Evolutionary conservation across 2,329 filamentous ascomycete genomes (phyloP).

Genomic region (Orbilia blumenaviensis): DNA sequence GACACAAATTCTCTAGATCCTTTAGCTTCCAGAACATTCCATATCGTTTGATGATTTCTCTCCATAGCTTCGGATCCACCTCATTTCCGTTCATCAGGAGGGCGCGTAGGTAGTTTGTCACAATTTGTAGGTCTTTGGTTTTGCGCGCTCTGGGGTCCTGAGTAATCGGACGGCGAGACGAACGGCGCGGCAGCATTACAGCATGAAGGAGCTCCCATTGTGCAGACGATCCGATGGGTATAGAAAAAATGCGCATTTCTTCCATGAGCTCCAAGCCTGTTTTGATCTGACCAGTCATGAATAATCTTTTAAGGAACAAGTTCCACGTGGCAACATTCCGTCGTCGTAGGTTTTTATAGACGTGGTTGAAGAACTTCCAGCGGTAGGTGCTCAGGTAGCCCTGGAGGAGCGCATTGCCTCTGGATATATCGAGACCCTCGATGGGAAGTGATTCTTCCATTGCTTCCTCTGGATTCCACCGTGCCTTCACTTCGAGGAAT

Average conservation of each 20-base stretch:
- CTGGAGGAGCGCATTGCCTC: slow-evolving; percentile 51
- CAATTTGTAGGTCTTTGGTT: slow-evolving; percentile 51
- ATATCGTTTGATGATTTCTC: slow-evolving; percentile 56
- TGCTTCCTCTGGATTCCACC: slow-evolving; percentile 41
- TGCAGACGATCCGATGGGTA: slow-evolving; percentile 47
- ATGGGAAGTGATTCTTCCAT: slow-evolving; percentile 45
- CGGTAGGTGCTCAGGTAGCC: slow-evolving; percentile 49
- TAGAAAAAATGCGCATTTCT: slow-evolving; percentile 51
- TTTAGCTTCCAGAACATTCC: slow-evolving; percentile 55
- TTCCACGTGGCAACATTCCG: slow-evolving; percentile 40
- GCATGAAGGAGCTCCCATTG: slow-evolving; percentile 53
- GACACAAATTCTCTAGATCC: slow-evolving; percentile 54
- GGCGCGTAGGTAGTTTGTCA: slow-evolving; percentile 44
- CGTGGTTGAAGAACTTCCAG: slow-evolving; percentile 52
- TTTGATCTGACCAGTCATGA: slow-evolving; percentile 37
- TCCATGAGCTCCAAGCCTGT: slow-evolving; percentile 54
- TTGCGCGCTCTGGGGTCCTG: slow-evolving; percentile 17
- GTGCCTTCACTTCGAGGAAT: slow-evolving; percentile 33
- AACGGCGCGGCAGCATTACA: slow-evolving; percentile 54
- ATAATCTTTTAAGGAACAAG: slow-evolving; percentile 37
- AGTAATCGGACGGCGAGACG: slow-evolving; percentile 49
- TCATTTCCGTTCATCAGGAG: slow-evolving; percentile 54
- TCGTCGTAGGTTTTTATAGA: slow-evolving; percentile 44
- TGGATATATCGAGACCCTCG: slow-evolving; percentile 32
- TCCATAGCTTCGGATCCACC: slow-evolving; percentile 55